Percentiles rank a stretch among this genome's conserved stretches.
Conservation (phyloP, 148 eudicot species). For the Vaccinium macrocarpon region DNA sequence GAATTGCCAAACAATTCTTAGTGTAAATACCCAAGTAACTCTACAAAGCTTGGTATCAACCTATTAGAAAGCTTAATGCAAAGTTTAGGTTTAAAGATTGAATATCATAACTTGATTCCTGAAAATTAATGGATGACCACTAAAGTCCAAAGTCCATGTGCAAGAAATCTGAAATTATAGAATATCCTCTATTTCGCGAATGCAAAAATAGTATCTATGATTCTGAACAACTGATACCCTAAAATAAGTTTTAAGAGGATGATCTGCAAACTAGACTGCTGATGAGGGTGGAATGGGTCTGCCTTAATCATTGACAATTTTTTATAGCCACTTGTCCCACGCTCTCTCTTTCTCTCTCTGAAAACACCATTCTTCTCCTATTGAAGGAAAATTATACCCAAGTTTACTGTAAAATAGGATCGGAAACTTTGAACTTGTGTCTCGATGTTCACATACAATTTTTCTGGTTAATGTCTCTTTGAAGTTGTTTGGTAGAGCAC, state of each 20-base stretch:
- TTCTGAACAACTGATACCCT: not conserved
- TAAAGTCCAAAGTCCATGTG: not conserved
- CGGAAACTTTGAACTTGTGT: not conserved
- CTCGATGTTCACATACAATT: not conserved
- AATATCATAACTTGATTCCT: too few relatives aligned
- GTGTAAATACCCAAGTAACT: too few relatives aligned
- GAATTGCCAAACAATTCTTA: too few relatives aligned
- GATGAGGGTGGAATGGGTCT: not conserved
- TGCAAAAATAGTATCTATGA: too few relatives aligned
- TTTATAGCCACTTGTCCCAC: not conserved
- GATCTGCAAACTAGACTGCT: not conserved
- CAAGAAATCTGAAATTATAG: not conserved
- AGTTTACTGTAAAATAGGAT: not conserved
- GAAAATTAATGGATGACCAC: not conserved
- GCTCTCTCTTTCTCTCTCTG: not conserved
- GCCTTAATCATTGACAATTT: not conserved
- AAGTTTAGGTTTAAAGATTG: too few relatives aligned
- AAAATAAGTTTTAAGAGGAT: not conserved
- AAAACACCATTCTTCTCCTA: not conserved
- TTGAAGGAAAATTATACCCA: not conserved
- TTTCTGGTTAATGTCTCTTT: not conserved
- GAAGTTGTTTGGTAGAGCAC: not conserved
- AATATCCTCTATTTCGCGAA: not conserved
- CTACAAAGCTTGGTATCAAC: too few relatives aligned
- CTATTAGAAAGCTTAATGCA: too few relatives aligned